phyloP scores from a whole-genome alignment of 257 asterid genomes.

The Rubia yunnanensis region DNA sequence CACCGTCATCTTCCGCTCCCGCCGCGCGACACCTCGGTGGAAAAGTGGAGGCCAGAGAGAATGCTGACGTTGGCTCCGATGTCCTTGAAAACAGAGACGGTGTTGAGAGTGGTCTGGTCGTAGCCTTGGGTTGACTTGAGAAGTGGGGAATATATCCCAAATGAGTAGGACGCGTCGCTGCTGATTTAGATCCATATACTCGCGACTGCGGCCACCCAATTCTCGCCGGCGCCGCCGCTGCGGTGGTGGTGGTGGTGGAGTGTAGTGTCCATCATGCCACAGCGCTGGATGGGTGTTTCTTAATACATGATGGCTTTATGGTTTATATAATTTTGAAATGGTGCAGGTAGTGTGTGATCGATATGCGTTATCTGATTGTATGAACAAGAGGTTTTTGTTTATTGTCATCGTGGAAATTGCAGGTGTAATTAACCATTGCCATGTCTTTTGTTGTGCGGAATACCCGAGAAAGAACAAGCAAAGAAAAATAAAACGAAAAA shows the following conservation, averaged over 20 bases:
- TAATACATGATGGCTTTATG: too few relatives aligned
- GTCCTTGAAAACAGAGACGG: constrained; percentile 80
- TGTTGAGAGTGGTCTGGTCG: constrained; percentile 66
- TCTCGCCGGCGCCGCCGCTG: constrained; percentile 18
- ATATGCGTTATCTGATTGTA: too few relatives aligned
- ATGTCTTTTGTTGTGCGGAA: too few relatives aligned
- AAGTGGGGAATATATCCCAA: constrained; percentile 65
- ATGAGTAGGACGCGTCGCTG: constrained; percentile 81
- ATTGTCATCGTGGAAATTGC: too few relatives aligned
- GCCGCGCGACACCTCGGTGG: constrained; percentile 22
- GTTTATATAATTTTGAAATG: too few relatives aligned
- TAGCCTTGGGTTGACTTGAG: constrained; percentile 65
- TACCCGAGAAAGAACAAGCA: too few relatives aligned
- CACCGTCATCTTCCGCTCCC: constrained; percentile 1
- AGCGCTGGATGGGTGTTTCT: too few relatives aligned
- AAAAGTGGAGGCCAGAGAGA: constrained; percentile 67
- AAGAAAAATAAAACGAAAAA: too few relatives aligned
- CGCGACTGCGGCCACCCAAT: constrained; percentile 68
- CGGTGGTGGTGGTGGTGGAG: background rate
- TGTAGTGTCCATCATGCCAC: background rate
- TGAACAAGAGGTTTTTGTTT: too few relatives aligned
- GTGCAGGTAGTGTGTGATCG: too few relatives aligned
- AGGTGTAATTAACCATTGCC: too few relatives aligned
- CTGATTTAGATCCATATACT: constrained; percentile 90
- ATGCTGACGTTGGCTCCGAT: constrained; percentile 80